These are phyloP conservation scores for Mycena polygramma DNA, from an alignment of 768 basidiomycete genomes.

Conservation along the genomic window DNA sequence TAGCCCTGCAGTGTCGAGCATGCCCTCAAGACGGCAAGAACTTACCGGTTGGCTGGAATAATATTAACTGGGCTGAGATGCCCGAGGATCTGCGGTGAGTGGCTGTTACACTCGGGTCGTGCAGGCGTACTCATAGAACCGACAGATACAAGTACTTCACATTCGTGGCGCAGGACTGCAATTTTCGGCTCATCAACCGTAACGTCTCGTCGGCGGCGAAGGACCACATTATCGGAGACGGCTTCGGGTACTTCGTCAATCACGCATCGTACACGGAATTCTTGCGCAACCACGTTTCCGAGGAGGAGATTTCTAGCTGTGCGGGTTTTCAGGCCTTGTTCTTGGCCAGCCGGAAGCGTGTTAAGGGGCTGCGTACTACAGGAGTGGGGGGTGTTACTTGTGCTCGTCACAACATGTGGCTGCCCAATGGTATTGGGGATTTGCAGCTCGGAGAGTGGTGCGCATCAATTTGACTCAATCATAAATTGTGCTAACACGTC, in stretches of 20 bases:
- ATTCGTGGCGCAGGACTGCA: slow-evolving; percentile 2
- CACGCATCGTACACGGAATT: background rate
- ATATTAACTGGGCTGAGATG: slow-evolving; percentile 1
- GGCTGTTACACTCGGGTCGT: no score
- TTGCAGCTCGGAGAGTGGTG: background rate
- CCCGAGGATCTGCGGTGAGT: slow-evolving; percentile 8
- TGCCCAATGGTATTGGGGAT: no score
- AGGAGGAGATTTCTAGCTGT: slow-evolving; percentile 18
- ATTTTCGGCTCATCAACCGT: slow-evolving; percentile 5
- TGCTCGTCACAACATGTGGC: no score
- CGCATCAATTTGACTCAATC: slow-evolving; percentile 4
- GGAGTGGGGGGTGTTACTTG: slow-evolving; percentile 17
- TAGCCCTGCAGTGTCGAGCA: background rate
- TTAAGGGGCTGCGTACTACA: slow-evolving; percentile 14
- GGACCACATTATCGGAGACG: slow-evolving; percentile 8
- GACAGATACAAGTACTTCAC: slow-evolving; percentile 9
- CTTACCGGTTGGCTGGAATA: background rate
- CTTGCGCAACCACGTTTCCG: slow-evolving; percentile 1
- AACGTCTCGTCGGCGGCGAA: background rate
- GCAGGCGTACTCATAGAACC: background rate
- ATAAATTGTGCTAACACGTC: slow-evolving; percentile 6
- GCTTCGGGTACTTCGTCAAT: slow-evolving; percentile 3
- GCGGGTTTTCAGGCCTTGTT: slow-evolving; percentile 25
- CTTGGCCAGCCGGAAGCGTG: slow-evolving; percentile 11
- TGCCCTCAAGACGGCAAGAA: slow-evolving; percentile 1